Evolutionary conservation across 192 early-diverging fungal species (phyloP), one percentile per base, ranked within the genome.

Genomic region (Obelidium mucronatum): DNA sequence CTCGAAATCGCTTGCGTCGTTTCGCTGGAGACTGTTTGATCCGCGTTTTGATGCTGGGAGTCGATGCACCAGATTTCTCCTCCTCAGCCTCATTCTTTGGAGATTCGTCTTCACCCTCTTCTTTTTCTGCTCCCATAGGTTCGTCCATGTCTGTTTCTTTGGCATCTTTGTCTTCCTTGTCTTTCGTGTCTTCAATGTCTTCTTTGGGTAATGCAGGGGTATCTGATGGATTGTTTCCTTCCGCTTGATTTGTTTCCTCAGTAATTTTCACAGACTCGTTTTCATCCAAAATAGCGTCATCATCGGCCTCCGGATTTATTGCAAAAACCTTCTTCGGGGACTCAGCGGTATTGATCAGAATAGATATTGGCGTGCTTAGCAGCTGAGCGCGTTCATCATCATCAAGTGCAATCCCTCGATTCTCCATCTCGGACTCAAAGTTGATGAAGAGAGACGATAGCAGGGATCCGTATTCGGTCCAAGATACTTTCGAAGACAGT

Each of bases 221-320:
- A 51, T 8, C 8, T 8, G 48, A 51, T 22, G 48, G 48, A 51
- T 51, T 22, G 48, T 51, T 51, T 51, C 11, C 22, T n/a, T n/a
- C n/a, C n/a, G n/a, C n/a, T n/a, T n/a, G n/a, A n/a, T n/a, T n/a
- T n/a, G 33, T 62, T 34, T 17, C 60, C 24, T 19, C 60, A 62
- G 17, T 62, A 17, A 62, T 1, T 1, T 24, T 30, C 17, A 30
- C 17, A 40, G 40, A 39, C 1, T 22, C 33, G 64, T 1, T 15
- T 42, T 66, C 13, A 66, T 40, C 13, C 17, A 33, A 28, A 66
- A 66, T 61, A n/a, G 22, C 64, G 13, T 24, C 17, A 66, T 66
- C 40, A 15, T 24, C 22, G 34, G n/a, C 22, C 19, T 17, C 19
- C 1, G 4, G 40, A 15, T 15, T 40, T 39, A 66, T n/a, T n/a